These are phyloP conservation scores for Penicillium verhagenii DNA, from an alignment of 495 filamentous ascomycete species.

Conservation along the genomic window DNA sequence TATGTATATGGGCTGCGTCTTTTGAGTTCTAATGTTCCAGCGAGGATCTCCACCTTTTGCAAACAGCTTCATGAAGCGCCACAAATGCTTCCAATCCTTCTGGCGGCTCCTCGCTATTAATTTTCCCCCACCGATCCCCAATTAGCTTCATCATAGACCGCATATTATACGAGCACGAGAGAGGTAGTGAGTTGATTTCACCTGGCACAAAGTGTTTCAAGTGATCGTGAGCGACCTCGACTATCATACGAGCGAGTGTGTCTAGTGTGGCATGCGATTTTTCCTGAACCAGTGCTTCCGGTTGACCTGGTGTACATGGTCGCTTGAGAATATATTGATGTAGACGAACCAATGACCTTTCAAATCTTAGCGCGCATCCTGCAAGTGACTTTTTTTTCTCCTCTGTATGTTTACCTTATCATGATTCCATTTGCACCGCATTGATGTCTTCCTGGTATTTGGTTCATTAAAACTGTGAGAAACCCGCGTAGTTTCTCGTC, in stretches of 20 bases:
- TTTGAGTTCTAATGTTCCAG: neutral
- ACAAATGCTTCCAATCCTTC: neutral
- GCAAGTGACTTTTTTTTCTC: neutral
- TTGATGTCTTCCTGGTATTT: neutral
- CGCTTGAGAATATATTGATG: conserved; percentile 1
- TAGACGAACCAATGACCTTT: conserved; percentile 1
- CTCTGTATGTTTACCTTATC: conserved; percentile 1
- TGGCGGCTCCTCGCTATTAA: neutral
- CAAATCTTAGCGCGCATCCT: neutral
- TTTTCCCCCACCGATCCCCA: neutral
- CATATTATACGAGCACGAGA: conserved; percentile 6
- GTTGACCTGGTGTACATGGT: neutral
- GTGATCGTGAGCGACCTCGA: conserved; percentile 1
- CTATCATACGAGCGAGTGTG: conserved; percentile 3
- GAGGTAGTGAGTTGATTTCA: conserved; percentile 1
- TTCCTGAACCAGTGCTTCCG: neutral
- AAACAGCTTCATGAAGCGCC: conserved; percentile 1
- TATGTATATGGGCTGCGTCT: neutral
- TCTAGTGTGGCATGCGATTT: conserved; percentile 2
- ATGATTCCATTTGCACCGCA: conserved; percentile 5
- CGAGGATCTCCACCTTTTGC: neutral
- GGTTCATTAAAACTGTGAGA: neutral
- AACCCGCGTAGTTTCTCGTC: conserved; percentile 1
- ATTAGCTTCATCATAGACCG: conserved; percentile 4
- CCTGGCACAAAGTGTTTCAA: neutral